These are phyloP conservation scores for Cercospora sp. DNA, from an alignment of 2,329 filamentous ascomycete species.

Conservation along the genomic window DNA sequence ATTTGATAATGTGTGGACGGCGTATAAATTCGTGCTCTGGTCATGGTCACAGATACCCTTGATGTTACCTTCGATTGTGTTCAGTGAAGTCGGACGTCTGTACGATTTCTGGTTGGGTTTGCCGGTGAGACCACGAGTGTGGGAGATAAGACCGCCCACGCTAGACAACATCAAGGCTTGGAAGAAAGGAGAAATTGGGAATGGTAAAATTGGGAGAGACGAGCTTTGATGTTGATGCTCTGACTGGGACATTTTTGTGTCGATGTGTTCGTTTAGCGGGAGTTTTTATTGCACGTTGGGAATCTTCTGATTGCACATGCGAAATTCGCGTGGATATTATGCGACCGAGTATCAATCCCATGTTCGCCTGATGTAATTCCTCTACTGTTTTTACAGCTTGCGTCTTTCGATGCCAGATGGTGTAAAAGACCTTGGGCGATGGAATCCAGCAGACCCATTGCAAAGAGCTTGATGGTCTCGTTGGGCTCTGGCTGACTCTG, in stretches of 20 bases:
- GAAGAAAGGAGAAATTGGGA: conserved; percentile 31
- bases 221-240: neutral
- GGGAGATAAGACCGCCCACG: conserved; percentile 54
- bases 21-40: conserved; percentile 65
- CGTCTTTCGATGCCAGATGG: neutral
- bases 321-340: neutral
- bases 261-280: neutral
- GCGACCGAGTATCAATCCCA: neutral
- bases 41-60: conserved; percentile 62
- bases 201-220: neutral
- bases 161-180: conserved; percentile 4
- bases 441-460: neutral
- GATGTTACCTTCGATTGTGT: conserved; percentile 47
- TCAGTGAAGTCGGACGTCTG: conserved; percentile 56
- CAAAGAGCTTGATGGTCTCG: neutral
- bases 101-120: conserved; percentile 66
- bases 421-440: neutral
- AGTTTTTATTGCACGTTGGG: neutral
- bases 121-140: conserved; percentile 57
- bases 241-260: neutral
- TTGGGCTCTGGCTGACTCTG: neutral
- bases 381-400: neutral
- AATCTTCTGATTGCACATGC: neutral
- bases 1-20: conserved; percentile 61
- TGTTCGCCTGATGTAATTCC: neutral